These are phyloP conservation scores for Suillus subluteus DNA, from an alignment of 768 basidiomycete species.

Conservation along the genomic window DNA sequence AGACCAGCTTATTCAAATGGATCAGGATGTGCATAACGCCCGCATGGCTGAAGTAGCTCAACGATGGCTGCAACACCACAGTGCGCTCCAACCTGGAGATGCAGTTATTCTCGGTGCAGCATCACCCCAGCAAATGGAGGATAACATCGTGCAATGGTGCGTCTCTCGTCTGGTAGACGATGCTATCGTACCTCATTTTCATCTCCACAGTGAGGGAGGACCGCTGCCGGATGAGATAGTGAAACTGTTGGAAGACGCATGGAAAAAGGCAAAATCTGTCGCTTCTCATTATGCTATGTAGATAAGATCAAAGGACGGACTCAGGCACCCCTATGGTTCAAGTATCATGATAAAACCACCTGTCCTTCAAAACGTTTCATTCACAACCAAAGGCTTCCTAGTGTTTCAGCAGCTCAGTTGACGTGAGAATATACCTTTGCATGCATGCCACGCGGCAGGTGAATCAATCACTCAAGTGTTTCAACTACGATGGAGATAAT, in stretches of 20 bases:
- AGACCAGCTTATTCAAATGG: not conserved
- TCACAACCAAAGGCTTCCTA: no score
- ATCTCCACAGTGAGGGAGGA: conserved; percentile 21
- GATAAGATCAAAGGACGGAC: not conserved
- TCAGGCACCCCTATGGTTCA: no score
- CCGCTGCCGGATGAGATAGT: conserved; percentile 20
- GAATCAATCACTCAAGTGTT: not conserved
- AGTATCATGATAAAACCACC: no score
- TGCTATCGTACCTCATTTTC: not conserved
- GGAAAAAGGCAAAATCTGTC: conserved; percentile 12
- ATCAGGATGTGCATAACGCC: conserved; percentile 18
- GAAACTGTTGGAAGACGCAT: conserved; percentile 17
- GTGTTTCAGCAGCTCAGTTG: no score
- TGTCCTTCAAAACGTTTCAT: no score
- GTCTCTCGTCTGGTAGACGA: conserved; percentile 9
- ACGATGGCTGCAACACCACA: conserved; percentile 25
- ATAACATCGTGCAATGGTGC: conserved; percentile 18
- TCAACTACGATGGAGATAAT: not conserved
- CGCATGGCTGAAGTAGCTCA: conserved; percentile 16
- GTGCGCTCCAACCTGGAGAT: conserved; percentile 24
- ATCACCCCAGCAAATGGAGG: conserved; percentile 39
- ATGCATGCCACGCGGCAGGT: no score
- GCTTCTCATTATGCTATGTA: conserved; percentile 17
- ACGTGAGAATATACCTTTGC: no score
- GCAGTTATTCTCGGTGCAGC: conserved; percentile 43